These are phyloP conservation scores for Aspergillus candidus DNA, from an alignment of 2,329 filamentous ascomycete species.

Conservation along the genomic window DNA sequence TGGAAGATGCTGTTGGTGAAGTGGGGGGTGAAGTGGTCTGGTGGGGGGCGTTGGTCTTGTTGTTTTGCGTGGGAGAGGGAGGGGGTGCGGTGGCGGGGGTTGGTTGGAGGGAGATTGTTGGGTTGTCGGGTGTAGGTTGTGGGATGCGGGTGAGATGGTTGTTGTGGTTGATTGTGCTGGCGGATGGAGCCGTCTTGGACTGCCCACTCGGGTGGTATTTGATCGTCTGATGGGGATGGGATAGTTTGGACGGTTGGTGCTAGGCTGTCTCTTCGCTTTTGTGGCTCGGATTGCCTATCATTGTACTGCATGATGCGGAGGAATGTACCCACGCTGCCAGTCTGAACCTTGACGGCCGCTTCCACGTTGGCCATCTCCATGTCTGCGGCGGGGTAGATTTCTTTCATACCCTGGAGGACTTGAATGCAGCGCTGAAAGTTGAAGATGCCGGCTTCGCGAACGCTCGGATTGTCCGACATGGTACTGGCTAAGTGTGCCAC, in stretches of 20 bases:
- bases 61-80: conserved; percentile 2
- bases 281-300: conserved; percentile 4
- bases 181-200: no score
- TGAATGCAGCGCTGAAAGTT: conserved; percentile 81
- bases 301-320: conserved; percentile 29
- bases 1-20: conserved; percentile 10
- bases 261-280: conserved; percentile 11
- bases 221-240: conserved; percentile 1
- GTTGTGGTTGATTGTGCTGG: no score
- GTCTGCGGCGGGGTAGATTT: conserved; percentile 80
- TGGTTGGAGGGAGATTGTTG: conserved; percentile 4
- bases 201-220: not conserved
- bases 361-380: conserved; percentile 49
- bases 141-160: no score
- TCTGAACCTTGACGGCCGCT: conserved; percentile 29
- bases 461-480: conserved; percentile 65
- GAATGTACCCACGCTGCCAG: conserved; percentile 21
- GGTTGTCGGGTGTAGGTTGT: not conserved
- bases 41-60: conserved; percentile 13
- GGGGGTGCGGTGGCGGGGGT: not conserved
- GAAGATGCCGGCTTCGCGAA: conserved; percentile 62
- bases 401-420: conserved; percentile 73
- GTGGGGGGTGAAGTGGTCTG: conserved; percentile 22
- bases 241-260: conserved; percentile 10
- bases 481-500: conserved; percentile 85